Base-by-base conservation (phyloP, 2,329 filamentous ascomycete genomes). In the Microcera coccophila region DNA sequence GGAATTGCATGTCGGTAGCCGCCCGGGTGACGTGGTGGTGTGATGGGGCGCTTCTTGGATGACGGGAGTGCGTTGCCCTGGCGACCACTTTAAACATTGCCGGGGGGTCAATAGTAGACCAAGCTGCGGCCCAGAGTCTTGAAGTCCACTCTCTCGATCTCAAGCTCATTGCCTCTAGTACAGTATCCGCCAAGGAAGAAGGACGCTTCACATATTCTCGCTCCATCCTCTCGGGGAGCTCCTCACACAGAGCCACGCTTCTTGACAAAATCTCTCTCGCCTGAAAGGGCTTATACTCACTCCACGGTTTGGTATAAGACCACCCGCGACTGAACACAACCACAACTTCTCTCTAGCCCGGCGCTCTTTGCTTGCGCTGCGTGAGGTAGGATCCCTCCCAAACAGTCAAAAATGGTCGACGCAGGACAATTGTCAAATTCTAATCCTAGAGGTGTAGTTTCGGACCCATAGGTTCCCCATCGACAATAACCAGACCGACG, bases 281-380 rank as follows among this genome's bases (percentile, higher is more conserved):
- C 65, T 65, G 58, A 62, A 60, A 52, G 62, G 63, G 63, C 62
- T 53, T 57, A 47, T 43, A 35, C 38, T 44, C 52, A 39, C 44
- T 40, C 37, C 43, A 40, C 43, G 38, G 35, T 43, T 41, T 50
- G 47, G 47, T 54, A 55, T 54, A 59, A 66, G 66, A 67, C 70
- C 71, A 59, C 60, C 60, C 51, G 61, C 66, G 68, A 71, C 72
- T 78, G 75, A 74, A 68, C 61, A 70, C 69, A 60, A 72, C 63
- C 49, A 60, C 58, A 62, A 59, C 47, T 54, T 58, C 62, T 51
- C 53, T 62, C 59, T 71, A 75, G 82, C 84, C 85, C 84, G 84
- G 84, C 84, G 81, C 78, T 76, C 80, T 82, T 81, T 69, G 83
- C 82, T 87, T 85, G 83, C 82, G 78, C 82, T 88, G 84, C 83